A percentile compares a stretch with the other conserved stretches of the same genome.
Conservation (phyloP, 331 rosid genomes). For the Arachis monticola region DNA sequence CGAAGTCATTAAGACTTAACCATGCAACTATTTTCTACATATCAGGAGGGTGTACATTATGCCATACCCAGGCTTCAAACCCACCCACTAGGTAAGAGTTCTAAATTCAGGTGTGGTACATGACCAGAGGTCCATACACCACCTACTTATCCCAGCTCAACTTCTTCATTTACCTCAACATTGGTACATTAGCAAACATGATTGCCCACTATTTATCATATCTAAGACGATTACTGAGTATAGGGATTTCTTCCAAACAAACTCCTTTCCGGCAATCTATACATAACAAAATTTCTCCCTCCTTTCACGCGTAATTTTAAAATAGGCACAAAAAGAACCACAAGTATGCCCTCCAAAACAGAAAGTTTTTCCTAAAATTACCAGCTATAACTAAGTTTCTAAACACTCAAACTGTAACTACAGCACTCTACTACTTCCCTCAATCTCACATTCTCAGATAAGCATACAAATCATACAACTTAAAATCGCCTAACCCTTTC, state of each 20-base stretch:
- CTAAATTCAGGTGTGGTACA: not conserved
- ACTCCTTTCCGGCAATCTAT: not conserved
- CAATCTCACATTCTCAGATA: conserved; percentile 18
- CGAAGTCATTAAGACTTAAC: conserved; percentile 3
- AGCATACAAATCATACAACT: not conserved
- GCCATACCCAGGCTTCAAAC: not conserved
- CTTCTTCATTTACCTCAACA: not conserved
- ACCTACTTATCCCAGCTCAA: conserved; percentile 4
- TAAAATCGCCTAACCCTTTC: not conserved
- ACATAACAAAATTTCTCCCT: not conserved
- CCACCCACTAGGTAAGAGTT: not conserved
- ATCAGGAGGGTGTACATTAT: not conserved
- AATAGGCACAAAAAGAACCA: conserved; percentile 2
- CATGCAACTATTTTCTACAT: not conserved
- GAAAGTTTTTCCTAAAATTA: not conserved
- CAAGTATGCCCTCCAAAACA: not conserved
- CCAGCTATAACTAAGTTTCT: not conserved
- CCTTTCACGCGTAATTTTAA: conserved; percentile 7
- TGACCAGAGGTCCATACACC: not conserved
- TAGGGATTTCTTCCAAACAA: conserved; percentile 7
- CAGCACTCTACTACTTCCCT: conserved; percentile 7
- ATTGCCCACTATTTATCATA: not conserved
- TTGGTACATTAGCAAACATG: not conserved
- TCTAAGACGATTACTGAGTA: not conserved
- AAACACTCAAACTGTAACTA: conserved; percentile 14